Percentiles rank a stretch among this genome's conserved stretches.
These are phyloP conservation scores for Aspergillus oerlinghausenensis DNA, from an alignment of 2,329 filamentous ascomycete species.

Conservation along the genomic window DNA sequence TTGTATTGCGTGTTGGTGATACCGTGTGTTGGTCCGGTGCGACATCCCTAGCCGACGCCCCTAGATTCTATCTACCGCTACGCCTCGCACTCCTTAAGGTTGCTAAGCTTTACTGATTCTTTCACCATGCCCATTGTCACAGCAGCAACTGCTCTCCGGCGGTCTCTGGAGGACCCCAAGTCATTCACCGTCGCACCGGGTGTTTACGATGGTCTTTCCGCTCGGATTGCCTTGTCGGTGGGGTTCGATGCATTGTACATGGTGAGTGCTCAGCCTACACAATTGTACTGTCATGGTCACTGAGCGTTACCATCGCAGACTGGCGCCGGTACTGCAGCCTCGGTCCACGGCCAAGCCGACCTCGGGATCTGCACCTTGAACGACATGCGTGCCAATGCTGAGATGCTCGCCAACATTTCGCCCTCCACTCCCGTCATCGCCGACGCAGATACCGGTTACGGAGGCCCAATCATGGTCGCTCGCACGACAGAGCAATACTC, in stretches of 20 bases:
- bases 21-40: not conserved
- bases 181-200: conserved; percentile 44
- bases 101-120: not conserved
- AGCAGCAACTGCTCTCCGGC: conserved; percentile 30
- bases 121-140: conserved; percentile 21
- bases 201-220: conserved; percentile 50
- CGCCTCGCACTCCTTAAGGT: not conserved
- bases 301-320: conserved; percentile 32
- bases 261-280: conserved; percentile 27
- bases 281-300: not conserved
- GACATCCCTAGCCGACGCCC: not conserved
- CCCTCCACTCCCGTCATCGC: conserved; percentile 49
- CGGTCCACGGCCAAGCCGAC: conserved; percentile 47
- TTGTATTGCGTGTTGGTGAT: not conserved
- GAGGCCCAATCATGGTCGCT: conserved; percentile 47
- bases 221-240: conserved; percentile 45
- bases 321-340: conserved; percentile 48
- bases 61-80: not conserved
- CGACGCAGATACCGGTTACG: conserved; percentile 54
- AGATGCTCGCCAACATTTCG: conserved; percentile 51
- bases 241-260: conserved; percentile 51
- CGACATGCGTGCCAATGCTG: conserved; percentile 51
- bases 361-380: conserved; percentile 48
- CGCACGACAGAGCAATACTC: conserved; percentile 49
- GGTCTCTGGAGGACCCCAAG: conserved; percentile 28